These are phyloP conservation scores for Colletotrichum australisinense DNA, from an alignment of 2,329 filamentous ascomycete genomes.

Conservation along the genomic window DNA sequence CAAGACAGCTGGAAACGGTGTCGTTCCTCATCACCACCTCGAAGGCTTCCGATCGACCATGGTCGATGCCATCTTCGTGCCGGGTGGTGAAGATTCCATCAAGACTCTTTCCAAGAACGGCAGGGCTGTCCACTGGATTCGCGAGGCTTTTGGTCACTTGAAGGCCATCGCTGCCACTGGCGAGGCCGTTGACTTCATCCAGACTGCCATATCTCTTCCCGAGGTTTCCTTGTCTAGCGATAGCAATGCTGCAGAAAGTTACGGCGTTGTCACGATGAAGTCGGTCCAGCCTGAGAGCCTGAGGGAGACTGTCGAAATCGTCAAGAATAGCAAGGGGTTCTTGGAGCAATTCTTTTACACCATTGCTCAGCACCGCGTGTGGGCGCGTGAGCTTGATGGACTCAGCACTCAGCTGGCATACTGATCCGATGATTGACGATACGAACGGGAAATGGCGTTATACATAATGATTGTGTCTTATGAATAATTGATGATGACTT, in stretches of 20 bases:
- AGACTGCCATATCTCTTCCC: slow-evolving; percentile 56
- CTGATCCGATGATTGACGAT: slow-evolving; percentile 50
- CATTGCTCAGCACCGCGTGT: slow-evolving; percentile 80
- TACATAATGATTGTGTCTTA: background rate
- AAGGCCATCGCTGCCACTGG: slow-evolving; percentile 83
- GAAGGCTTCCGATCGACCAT: slow-evolving; percentile 84
- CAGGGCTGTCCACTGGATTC: slow-evolving; percentile 79
- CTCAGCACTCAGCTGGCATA: slow-evolving; percentile 76
- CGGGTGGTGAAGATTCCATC: slow-evolving; percentile 74
- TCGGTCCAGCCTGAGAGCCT: slow-evolving; percentile 66
- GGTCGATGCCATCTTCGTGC: slow-evolving; percentile 84
- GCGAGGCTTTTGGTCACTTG: slow-evolving; percentile 84
- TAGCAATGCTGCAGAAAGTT: slow-evolving; percentile 70
- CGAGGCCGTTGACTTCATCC: slow-evolving; percentile 75
- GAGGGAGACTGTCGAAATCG: slow-evolving; percentile 71
- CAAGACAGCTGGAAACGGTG: slow-evolving; percentile 61
- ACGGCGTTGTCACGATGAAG: slow-evolving; percentile 80
- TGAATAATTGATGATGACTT: background rate
- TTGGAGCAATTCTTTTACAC: slow-evolving; percentile 76
- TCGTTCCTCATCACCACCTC: slow-evolving; percentile 80
- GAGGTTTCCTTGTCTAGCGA: slow-evolving; percentile 56
- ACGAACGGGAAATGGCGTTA: background rate
- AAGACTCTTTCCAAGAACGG: slow-evolving; percentile 75
- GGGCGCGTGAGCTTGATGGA: slow-evolving; percentile 78
- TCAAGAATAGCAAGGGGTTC: slow-evolving; percentile 76